Percentiles rank a stretch among this genome's conserved stretches.
phyloP scores from a whole-genome alignment of 768 basidiomycete genomes.

The Lentinula edodes region DNA sequence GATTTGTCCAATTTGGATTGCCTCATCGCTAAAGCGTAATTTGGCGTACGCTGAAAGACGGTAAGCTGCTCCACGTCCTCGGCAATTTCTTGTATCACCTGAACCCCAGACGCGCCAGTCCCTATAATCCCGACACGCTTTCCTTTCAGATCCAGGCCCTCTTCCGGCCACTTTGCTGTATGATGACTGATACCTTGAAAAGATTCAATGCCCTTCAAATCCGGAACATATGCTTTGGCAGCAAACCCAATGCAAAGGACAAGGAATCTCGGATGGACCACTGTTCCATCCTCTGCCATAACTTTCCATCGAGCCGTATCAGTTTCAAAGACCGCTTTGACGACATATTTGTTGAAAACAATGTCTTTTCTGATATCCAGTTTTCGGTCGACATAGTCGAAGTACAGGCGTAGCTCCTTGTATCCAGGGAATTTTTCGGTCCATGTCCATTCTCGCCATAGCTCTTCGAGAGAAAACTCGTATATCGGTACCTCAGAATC shows the following conservation, averaged over 20 bases:
- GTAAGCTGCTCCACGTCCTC: slow-evolving; percentile 7
- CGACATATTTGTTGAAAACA: slow-evolving; percentile 9
- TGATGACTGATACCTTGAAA: slow-evolving; percentile 3
- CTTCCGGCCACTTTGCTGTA: slow-evolving; percentile 2
- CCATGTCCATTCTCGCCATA: slow-evolving; percentile 10
- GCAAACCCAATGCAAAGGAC: slow-evolving; percentile 11
- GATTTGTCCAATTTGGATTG: not conserved
- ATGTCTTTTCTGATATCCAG: slow-evolving; percentile 9
- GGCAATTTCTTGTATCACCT: slow-evolving; percentile 9
- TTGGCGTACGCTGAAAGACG: slow-evolving; percentile 11
- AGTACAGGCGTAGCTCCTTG: slow-evolving; percentile 9
- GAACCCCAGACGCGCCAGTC: slow-evolving; percentile 13
- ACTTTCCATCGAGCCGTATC: slow-evolving; percentile 9
- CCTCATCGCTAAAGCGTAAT: slow-evolving; percentile 1
- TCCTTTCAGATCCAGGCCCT: slow-evolving; percentile 1
- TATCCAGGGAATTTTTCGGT: slow-evolving; percentile 6
- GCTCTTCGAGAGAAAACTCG: slow-evolving; percentile 8
- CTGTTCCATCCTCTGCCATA: slow-evolving; percentile 1
- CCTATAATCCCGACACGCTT: slow-evolving; percentile 8
- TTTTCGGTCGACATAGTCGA: slow-evolving; percentile 10
- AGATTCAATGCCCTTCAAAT: not conserved
- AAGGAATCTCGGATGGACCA: slow-evolving; percentile 9
- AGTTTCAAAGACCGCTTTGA: slow-evolving; percentile 7
- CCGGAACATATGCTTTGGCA: slow-evolving; percentile 3
- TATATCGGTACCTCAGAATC: slow-evolving; percentile 11